Percentiles rank a stretch among this genome's conserved stretches.
phyloP scores from a whole-genome alignment of 2,329 filamentous ascomycete genomes.

The Fusarium sp. region DNA sequence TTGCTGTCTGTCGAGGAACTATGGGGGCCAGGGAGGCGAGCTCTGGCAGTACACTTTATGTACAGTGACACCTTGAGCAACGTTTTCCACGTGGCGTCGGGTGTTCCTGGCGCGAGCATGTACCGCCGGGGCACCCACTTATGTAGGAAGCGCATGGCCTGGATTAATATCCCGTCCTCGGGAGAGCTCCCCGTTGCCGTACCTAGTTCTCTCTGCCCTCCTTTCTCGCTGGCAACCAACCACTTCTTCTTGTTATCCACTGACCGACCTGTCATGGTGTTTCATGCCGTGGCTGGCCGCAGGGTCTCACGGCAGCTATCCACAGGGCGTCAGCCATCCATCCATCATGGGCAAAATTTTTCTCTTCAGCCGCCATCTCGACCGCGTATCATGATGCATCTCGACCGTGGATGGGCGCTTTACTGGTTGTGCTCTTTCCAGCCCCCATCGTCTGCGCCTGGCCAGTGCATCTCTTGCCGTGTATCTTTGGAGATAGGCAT shows the following conservation, averaged over 20 bases:
- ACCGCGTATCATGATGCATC: conserved; percentile 20
- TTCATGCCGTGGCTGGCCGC: background rate
- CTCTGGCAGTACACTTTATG: conserved; percentile 24
- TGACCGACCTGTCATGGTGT: background rate
- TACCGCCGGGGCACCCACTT: conserved; percentile 35
- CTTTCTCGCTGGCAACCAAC: background rate
- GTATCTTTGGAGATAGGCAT: background rate
- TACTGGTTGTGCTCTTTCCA: conserved; percentile 12
- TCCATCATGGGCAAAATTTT: background rate
- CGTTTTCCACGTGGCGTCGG: conserved; percentile 39
- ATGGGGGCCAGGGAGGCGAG: conserved; percentile 10
- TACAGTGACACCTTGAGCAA: conserved; percentile 32
- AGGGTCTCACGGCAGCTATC: conserved; percentile 1
- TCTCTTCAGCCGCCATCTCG: background rate
- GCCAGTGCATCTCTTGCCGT: background rate
- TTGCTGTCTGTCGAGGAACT: conserved; percentile 11
- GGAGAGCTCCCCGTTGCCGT: conserved; percentile 29
- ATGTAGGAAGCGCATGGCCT: conserved; percentile 28
- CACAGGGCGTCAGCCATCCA: background rate
- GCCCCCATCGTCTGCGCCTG: background rate
- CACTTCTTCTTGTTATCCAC: background rate
- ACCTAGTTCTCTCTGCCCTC: conserved; percentile 13
- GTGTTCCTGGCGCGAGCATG: conserved; percentile 26
- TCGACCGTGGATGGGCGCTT: conserved; percentile 5
- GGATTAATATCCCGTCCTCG: conserved; percentile 30